Evolutionary conservation across 2,329 filamentous ascomycete genomes (phyloP), one percentile per base, ranked within the genome.

Genomic region (Coniochaeta hoffmannii): DNA sequence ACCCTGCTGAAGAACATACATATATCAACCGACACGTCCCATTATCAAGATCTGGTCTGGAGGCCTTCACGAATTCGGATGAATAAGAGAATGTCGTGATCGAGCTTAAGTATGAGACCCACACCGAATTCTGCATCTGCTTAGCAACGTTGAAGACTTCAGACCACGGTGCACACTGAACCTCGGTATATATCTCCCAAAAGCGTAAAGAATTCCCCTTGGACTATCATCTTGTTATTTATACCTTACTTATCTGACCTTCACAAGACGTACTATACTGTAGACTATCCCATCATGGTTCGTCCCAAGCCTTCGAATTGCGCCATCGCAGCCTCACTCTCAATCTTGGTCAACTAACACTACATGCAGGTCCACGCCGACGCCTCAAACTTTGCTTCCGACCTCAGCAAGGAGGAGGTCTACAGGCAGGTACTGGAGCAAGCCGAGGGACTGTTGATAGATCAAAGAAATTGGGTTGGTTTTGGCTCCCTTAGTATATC

Each of bases 381-480:
- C 66, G 83, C 88, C 3, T 89, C 88, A 53, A 89, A 83, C 64
- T 93, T 93, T 70, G 77, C 75, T 51, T 66, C 77, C 14, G 83
- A 82, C 60, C 70, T 90, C 58, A 82, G 78, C 54, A 93, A 92
- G 70, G 76, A 82, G 56, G 82, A 89, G 59, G 88, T 86, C 24
- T 92, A 92, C 61, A 77, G 81, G 59, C 88, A 92, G 64, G 83
- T 93, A 1, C 72, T 91, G 12, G 76, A 86, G 53, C 86, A 91
- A 66, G 85, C 87, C 0, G 77, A 81, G 59, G 83, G 83, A 1
- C 74, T 94, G 1, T 84, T 90, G 61, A 79, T 84, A 24, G 88
- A 79, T 7, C 89, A 93, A 67, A 78, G 85, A 53, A 92, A 93
- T 65, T 93, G 89, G 89, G 89, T 92, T 12, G 7, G 49, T 51